Evolutionary conservation across 2,329 filamentous ascomycete genomes (phyloP).

Genomic region (Colletotrichum tropicicola): DNA sequence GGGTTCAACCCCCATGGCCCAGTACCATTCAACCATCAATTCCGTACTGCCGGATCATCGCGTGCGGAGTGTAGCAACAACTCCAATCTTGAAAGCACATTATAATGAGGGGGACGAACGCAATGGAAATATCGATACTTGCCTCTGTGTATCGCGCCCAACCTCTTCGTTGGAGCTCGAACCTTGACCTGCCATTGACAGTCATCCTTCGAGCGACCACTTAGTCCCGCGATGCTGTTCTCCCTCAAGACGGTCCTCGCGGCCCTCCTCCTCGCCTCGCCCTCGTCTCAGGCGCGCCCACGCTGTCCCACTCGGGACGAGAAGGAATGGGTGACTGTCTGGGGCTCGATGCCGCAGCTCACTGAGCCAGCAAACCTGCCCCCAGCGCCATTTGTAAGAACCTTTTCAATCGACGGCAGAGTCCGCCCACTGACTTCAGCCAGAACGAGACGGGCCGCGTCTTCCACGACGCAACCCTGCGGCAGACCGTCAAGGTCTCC

Average conservation of each 20-base stretch:
- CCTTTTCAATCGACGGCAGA: conserved; percentile 10
- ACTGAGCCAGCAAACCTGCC: conserved; percentile 68
- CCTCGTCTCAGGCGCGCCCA: conserved; percentile 12
- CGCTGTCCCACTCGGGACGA: conserved; percentile 25
- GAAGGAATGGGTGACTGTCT: conserved; percentile 68
- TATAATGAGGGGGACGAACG: conserved; percentile 15
- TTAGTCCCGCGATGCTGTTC: neutral
- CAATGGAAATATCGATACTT: neutral
- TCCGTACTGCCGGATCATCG: conserved; percentile 20
- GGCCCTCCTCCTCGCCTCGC: conserved; percentile 16
- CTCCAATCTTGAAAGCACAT: neutral
- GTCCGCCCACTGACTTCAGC: conserved; percentile 10
- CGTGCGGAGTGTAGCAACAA: neutral
- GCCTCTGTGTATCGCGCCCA: neutral
- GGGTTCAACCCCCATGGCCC: conserved; percentile 2
- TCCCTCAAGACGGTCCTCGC: conserved; percentile 26
- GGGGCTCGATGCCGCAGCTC: conserved; percentile 70
- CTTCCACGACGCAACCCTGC: conserved; percentile 67
- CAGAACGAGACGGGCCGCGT: conserved; percentile 61
- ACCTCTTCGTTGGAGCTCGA: neutral
- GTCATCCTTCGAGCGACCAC: too few relatives aligned
- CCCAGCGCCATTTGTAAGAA: conserved; percentile 62
- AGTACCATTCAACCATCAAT: neutral
- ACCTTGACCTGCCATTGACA: neutral
- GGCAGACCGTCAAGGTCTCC: conserved; percentile 68